Conservation (phyloP, 2,329 filamentous ascomycete species). For the Paramyrothecium roridum region DNA sequence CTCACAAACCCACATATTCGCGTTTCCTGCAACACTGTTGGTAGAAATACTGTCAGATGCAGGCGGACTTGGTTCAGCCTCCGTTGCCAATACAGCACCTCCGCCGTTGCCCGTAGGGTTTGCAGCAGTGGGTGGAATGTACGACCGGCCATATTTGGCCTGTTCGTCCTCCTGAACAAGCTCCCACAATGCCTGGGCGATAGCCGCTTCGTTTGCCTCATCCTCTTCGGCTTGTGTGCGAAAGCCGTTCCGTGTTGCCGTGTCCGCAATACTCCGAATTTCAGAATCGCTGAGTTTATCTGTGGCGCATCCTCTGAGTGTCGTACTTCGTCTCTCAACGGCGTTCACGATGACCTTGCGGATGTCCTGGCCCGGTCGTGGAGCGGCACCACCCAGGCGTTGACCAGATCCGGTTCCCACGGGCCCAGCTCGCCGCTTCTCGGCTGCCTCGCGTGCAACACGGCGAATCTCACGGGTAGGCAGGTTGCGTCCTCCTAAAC, state of each 20-base stretch:
- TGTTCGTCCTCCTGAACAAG: conserved; percentile 77
- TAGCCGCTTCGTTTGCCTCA: conserved; percentile 82
- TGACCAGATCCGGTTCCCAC: conserved; percentile 67
- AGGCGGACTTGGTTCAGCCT: conserved; percentile 5
- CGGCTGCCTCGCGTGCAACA: conserved; percentile 69
- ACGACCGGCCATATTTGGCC: conserved; percentile 50
- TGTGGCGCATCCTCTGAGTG: conserved; percentile 73
- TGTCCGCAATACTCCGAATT: conserved; percentile 61
- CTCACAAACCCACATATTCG: conserved; percentile 47
- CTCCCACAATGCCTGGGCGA: conserved; percentile 82
- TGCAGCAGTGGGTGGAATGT: conserved; percentile 45
- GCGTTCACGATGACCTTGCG: conserved; percentile 70
- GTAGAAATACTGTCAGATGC: conserved; percentile 1
- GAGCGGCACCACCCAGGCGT: conserved; percentile 63
- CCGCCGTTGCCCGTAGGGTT: conserved; percentile 46
- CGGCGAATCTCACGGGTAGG: conserved; percentile 71
- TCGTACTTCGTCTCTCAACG: conserved; percentile 63
- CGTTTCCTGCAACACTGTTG: background rate
- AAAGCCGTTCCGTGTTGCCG: conserved; percentile 69
- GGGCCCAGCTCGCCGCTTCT: conserved; percentile 59
- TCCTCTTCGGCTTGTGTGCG: conserved; percentile 83
- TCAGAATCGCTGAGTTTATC: conserved; percentile 63
- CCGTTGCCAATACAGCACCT: conserved; percentile 24
- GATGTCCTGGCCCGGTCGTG: conserved; percentile 60
- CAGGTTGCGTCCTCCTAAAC: conserved; percentile 66